Conservation (phyloP, 164 flowering plant species). For the Magnolia changhungtana region DNA sequence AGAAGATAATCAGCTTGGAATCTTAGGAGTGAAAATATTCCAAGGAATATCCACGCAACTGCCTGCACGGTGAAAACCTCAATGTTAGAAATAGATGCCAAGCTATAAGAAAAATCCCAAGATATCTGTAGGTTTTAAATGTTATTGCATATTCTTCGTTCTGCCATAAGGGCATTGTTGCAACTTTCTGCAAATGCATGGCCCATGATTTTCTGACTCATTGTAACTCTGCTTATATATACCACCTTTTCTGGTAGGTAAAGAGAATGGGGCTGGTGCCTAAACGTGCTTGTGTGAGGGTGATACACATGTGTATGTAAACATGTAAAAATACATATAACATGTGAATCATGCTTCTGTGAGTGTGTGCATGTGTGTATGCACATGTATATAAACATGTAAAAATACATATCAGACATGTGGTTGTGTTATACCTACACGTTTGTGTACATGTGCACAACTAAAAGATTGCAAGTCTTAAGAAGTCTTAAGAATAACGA, state of each 20-base stretch:
- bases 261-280: neutral
- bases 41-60: conserved; percentile 76
- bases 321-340: no score
- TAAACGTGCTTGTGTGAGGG: no score
- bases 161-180: neutral
- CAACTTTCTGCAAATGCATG: neutral
- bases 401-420: no score
- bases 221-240: neutral
- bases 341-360: no score
- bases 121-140: neutral
- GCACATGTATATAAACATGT: no score
- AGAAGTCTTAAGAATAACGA: no score
- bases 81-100: neutral
- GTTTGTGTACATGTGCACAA: no score
- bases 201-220: neutral
- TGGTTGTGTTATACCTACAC: no score
- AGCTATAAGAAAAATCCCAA: neutral
- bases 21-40: conserved; percentile 86
- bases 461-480: no score
- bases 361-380: no score
- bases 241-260: neutral
- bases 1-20: conserved; percentile 93
- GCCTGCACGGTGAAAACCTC: conserved; percentile 44
- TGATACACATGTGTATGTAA: no score
- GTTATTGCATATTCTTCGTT: no score